Base-by-base conservation (phyloP, 768 basidiomycete species). In the Suillus variegatus region DNA sequence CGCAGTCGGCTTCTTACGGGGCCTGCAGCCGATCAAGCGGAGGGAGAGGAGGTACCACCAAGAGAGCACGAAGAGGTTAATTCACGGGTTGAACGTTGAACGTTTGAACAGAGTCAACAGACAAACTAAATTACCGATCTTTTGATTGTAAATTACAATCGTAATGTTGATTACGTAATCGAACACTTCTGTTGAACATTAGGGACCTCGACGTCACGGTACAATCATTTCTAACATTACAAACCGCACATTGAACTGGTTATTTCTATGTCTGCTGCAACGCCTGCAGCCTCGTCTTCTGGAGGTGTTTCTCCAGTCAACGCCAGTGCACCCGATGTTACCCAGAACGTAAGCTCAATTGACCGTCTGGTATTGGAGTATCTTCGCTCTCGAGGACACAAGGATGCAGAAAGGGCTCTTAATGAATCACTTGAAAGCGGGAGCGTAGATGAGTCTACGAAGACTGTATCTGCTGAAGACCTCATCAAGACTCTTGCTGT, bases 401-500 rank as follows among this genome's bases (percentile, higher is more conserved):
- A 78, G 66, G 70, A 72, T 49, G 82, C 83, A 16, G 85, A 84
- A 68, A 70, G 81, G 52, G 76, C 76, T 28, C 72, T 85, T 60
- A 70, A 75, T n/a, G 83, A 84, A 43, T 66, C 75, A 1, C 64
- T 85, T 13, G 77, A 82, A 12, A 66, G 68, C 22, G 73, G 70
- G 9, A 44, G 70, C 40, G 61, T 76, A 22, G 74, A 81, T 9
- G 82, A 79, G 58, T 70, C 75, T 61, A 76, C 73, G 60, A 81
- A 80, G 65, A 75, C 79, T 4, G 54, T 82, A 46, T 78, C 82
- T 14, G 81, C 70, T 75, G 90, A 75, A 78, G 90, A 77, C 73
- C 86, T 75, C 68, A 84, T 72, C 78, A 88, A 81, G 78, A 83
- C 67, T 72, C 86, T 82, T 13, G 87, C 91, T 25, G 86, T 90